These are phyloP conservation scores for Eutypella sp. DNA, from an alignment of 2,329 filamentous ascomycete species.

Conservation along the genomic window DNA sequence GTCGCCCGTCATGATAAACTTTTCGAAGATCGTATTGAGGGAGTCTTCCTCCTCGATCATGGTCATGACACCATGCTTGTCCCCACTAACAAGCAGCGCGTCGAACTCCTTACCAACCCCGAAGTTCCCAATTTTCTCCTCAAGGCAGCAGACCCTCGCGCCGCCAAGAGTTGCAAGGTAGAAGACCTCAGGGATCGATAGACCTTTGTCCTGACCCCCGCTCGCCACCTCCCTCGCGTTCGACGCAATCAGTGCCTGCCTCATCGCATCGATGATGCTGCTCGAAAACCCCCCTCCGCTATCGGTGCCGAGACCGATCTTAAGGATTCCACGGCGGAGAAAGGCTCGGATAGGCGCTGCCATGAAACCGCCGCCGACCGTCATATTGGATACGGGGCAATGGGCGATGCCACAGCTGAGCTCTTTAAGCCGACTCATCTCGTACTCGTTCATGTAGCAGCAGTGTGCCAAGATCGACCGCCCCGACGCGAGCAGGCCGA, in stretches of 20 bases:
- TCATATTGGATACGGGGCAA: conserved; percentile 62
- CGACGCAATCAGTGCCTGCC: conserved; percentile 52
- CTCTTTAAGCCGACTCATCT: conserved; percentile 41
- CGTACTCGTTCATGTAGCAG: conserved; percentile 54
- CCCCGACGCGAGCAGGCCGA: conserved; percentile 46
- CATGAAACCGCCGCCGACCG: conserved; percentile 58
- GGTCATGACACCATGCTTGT: conserved; percentile 40
- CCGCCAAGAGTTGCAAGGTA: conserved; percentile 58
- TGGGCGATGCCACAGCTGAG: conserved; percentile 57
- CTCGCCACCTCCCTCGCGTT: conserved; percentile 41
- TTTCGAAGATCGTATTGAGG: conserved; percentile 47
- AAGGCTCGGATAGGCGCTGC: conserved; percentile 55
- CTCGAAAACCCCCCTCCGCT: conserved; percentile 58
- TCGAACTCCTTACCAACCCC: conserved; percentile 58
- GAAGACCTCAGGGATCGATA: conserved; percentile 50
- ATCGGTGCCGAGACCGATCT: conserved; percentile 63
- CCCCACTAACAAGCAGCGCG: conserved; percentile 43
- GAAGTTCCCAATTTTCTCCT: conserved; percentile 51
- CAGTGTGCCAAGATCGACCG: conserved; percentile 63
- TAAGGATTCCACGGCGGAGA: conserved; percentile 50
- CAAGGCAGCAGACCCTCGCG: conserved; percentile 52
- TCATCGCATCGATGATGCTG: conserved; percentile 54
- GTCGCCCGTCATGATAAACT: conserved; percentile 62
- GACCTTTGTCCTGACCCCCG: conserved; percentile 34
- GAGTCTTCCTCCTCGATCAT: conserved; percentile 47